Evolutionary conservation across 371 early-diverging fungal genomes (phyloP), one percentile per base, ranked within the genome.

Genomic region (Nosema granulosis): DNA sequence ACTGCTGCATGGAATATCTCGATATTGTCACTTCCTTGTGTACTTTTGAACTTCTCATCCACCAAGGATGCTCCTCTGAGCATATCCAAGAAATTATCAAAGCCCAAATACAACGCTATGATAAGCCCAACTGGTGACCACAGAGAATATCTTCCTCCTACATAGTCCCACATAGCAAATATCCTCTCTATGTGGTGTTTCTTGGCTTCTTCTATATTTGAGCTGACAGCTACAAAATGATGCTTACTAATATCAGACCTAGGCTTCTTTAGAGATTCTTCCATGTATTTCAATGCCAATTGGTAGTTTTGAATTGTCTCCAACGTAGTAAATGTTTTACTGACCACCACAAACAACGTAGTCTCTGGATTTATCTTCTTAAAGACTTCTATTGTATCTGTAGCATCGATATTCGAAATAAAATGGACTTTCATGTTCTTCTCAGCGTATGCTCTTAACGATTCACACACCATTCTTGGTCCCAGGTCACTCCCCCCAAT

Each of bases 101-200:
- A 94, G 59, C 98, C 97, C 78, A 97, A 88, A 85, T 90, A 91
- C 74, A 95, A 90, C 43, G 90, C 90, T 81, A 96, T 95, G 20
- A 94, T 92, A 66, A 97, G 88, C 54, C 97, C 96, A 76, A 95
- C 95, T 56, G 96, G 94, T 43, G 94, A 94, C 98, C 98, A 97
- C 50, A 96, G 89, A 59, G 95, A 95, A 88, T 95, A 97, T 72
- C 98, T 91, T 52, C 98, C 98, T 81, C 98, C 96, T 69, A 97
- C 96, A 93, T 93, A 97, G 87, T 97, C 98, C 96, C 96, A 96
- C 90, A 97, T 96, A 84, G 91, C 90, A 89, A 97, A 95, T 92
- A 95, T 93, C 87, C 94, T 94, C 81, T 88, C 89, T 76, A 97
- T 95, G 71, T 95, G 95, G 81, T 95, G 95, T 28, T 87, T 90